Percentiles rank a stretch among this genome's conserved stretches.
Conservation (phyloP, 2,329 filamentous ascomycete genomes). For the Onygenales sp. region DNA sequence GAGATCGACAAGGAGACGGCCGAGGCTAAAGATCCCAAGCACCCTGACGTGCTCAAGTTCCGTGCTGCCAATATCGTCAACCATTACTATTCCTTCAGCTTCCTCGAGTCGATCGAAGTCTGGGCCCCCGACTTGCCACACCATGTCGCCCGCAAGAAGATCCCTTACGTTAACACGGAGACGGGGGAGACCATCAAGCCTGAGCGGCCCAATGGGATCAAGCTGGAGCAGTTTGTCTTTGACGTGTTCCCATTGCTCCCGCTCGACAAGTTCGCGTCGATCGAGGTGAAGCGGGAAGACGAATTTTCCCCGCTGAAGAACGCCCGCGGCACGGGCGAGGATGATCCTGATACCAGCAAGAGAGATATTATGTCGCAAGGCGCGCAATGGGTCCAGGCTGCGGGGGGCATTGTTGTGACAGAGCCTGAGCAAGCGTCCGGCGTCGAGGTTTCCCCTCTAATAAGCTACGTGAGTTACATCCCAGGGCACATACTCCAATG, state of each 20-base stretch:
- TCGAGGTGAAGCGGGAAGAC: slow-evolving; percentile 93
- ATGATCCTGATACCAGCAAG: slow-evolving; percentile 89
- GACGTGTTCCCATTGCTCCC: slow-evolving; percentile 89
- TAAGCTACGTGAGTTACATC: slow-evolving; percentile 75
- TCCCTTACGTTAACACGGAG: slow-evolving; percentile 69
- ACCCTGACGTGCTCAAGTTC: slow-evolving; percentile 80
- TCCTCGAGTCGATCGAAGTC: slow-evolving; percentile 79
- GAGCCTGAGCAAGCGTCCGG: slow-evolving; percentile 53
- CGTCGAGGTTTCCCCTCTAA: slow-evolving; percentile 82
- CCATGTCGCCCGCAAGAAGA: slow-evolving; percentile 98
- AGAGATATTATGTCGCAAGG: slow-evolving; percentile 85
- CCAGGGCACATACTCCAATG: neutral
- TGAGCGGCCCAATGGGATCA: slow-evolving; percentile 93
- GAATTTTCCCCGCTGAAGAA: slow-evolving; percentile 99
- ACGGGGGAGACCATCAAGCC: slow-evolving; percentile 78
- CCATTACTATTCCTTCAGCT: slow-evolving; percentile 96
- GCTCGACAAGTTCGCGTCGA: slow-evolving; percentile 82
- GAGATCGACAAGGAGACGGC: slow-evolving; percentile 88
- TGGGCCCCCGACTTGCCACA: slow-evolving; percentile 84
- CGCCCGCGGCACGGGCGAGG: slow-evolving; percentile 70
- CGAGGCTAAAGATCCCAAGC: slow-evolving; percentile 74
- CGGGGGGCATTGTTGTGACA: slow-evolving; percentile 64
- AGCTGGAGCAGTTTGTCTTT: slow-evolving; percentile 98
- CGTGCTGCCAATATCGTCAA: slow-evolving; percentile 98
- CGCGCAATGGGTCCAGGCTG: slow-evolving; percentile 70